Percentiles rank a stretch among this genome's conserved stretches.
These are phyloP conservation scores for Isoetes taiwanensis DNA, from an alignment of 75 land plant species.

Conservation along the genomic window DNA sequence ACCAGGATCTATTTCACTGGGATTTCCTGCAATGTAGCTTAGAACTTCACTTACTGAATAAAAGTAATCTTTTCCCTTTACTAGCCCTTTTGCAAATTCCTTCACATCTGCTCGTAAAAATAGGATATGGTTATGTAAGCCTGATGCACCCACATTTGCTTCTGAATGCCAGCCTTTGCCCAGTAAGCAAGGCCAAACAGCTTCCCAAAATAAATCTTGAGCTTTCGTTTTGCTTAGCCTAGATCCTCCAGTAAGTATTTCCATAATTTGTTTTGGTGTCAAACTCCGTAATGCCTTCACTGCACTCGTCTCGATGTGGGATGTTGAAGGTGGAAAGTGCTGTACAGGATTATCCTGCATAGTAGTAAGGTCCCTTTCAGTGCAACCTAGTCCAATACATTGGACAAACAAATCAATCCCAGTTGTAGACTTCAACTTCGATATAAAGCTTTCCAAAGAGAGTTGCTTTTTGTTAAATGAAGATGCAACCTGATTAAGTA, in stretches of 20 bases:
- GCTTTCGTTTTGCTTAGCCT: slow-evolving; percentile 56
- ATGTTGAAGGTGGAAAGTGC: background rate
- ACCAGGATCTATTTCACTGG: slow-evolving; percentile 41
- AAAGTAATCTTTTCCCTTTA: slow-evolving; percentile 52
- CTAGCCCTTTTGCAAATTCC: slow-evolving; percentile 51
- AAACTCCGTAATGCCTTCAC: slow-evolving; percentile 44
- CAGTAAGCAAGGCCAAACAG: slow-evolving; percentile 68
- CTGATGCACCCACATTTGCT: slow-evolving; percentile 10
- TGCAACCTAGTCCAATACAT: slow-evolving; percentile 44
- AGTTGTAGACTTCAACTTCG: slow-evolving; percentile 23
- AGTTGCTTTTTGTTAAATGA: slow-evolving; percentile 31
- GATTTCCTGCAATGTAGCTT: slow-evolving; percentile 42
- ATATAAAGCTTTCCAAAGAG: slow-evolving; percentile 42
- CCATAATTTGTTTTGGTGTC: slow-evolving; percentile 34
- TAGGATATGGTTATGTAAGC: slow-evolving; percentile 25
- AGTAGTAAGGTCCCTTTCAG: slow-evolving; percentile 44
- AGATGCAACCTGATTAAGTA: slow-evolving; percentile 23
- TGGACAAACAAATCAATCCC: slow-evolving; percentile 38
- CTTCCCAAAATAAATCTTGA: slow-evolving; percentile 69
- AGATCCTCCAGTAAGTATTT: slow-evolving; percentile 37
- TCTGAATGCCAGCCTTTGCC: slow-evolving; percentile 64
- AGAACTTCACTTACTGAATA: slow-evolving; percentile 57
- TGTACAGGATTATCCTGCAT: slow-evolving; percentile 19
- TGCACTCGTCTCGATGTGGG: slow-evolving; percentile 31
- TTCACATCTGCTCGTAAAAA: slow-evolving; percentile 48